Percentiles rank a stretch among this genome's conserved stretches.
Evolutionary conservation across 805 yeast genomes (phyloP).

Genomic region (Candida nonsorbophila): DNA sequence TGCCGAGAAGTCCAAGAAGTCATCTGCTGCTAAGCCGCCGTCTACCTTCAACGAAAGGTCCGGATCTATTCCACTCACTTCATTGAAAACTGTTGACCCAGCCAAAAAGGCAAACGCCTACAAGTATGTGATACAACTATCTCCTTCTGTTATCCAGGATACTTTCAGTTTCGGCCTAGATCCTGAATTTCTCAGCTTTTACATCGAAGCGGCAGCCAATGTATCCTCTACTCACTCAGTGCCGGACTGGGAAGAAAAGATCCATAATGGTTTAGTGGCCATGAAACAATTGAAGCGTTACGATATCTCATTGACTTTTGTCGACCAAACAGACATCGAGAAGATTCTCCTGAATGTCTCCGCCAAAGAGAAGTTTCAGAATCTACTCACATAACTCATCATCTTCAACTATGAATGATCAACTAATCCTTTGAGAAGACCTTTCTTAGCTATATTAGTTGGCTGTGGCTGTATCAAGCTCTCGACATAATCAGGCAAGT

Average conservation of each 20-base stretch:
- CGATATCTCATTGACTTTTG: slow-evolving; percentile 23
- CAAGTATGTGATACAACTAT: slow-evolving; percentile 27
- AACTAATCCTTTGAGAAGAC: slow-evolving; percentile 21
- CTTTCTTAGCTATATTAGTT: slow-evolving; percentile 21
- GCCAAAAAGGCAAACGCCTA: slow-evolving; percentile 25
- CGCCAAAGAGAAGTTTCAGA: not conserved
- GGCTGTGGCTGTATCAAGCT: slow-evolving; percentile 41
- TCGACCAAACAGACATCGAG: slow-evolving; percentile 14
- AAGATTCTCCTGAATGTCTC: slow-evolving; percentile 4
- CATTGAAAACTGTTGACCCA: slow-evolving; percentile 21
- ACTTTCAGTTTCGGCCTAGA: slow-evolving; percentile 47
- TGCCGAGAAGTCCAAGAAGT: slow-evolving; percentile 3
- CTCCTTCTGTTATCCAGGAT: slow-evolving; percentile 14
- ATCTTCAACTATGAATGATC: slow-evolving; percentile 3
- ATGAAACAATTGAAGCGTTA: slow-evolving; percentile 29
- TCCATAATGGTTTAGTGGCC: slow-evolving; percentile 15
- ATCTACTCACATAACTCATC: not conserved
- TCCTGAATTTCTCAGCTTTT: slow-evolving; percentile 41
- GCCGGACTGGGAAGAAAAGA: slow-evolving; percentile 10
- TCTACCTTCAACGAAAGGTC: slow-evolving; percentile 13
- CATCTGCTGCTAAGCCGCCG: not conserved
- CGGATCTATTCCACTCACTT: slow-evolving; percentile 19
- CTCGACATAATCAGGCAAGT: slow-evolving; percentile 32
- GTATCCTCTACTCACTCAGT: slow-evolving; percentile 8
- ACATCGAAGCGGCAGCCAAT: slow-evolving; percentile 35